phyloP scores from a whole-genome alignment of 148 eudicot species.

The Polygonum maritimum region DNA sequence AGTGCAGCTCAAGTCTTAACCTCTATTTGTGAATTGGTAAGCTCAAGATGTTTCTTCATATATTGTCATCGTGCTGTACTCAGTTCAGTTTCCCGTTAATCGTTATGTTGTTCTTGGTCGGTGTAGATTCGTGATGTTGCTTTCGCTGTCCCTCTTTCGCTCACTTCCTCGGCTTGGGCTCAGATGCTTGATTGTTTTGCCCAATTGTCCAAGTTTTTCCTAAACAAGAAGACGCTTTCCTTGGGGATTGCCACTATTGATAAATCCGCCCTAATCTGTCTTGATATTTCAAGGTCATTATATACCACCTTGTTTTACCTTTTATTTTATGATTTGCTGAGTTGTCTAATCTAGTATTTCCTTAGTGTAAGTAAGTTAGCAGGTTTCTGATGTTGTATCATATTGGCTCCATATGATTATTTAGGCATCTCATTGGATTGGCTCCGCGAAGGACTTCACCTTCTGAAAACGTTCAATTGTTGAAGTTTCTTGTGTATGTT shows the following conservation, averaged over 20 bases:
- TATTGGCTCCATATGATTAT: conserved; percentile 1
- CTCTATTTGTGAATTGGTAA: conserved; percentile 47
- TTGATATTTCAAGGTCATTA: conserved; percentile 53
- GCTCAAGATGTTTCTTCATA: background rate
- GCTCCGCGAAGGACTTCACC: conserved; percentile 37
- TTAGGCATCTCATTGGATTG: conserved; percentile 44
- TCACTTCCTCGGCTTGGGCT: conserved; percentile 55
- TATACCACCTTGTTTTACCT: background rate
- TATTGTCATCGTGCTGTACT: background rate
- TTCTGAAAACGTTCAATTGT: conserved; percentile 41
- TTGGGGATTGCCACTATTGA: conserved; percentile 27
- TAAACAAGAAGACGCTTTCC: conserved; percentile 19
- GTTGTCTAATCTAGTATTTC: background rate
- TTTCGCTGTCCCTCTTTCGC: conserved; percentile 33
- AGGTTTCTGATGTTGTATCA: background rate
- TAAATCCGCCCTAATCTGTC: conserved; percentile 52
- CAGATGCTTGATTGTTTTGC: conserved; percentile 48
- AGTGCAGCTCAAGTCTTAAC: conserved; percentile 33
- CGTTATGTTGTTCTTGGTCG: conserved; percentile 9
- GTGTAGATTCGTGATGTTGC: conserved; percentile 50
- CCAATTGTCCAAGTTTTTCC: conserved; percentile 33
- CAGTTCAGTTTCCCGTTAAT: background rate
- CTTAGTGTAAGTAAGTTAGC: background rate
- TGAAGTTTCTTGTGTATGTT: conserved; percentile 55
- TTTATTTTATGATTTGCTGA: background rate